Evolutionary conservation across 2,329 filamentous ascomycete species (phyloP), one percentile per base, ranked within the genome.

Genomic region (Ophioceras dolichostomum): DNA sequence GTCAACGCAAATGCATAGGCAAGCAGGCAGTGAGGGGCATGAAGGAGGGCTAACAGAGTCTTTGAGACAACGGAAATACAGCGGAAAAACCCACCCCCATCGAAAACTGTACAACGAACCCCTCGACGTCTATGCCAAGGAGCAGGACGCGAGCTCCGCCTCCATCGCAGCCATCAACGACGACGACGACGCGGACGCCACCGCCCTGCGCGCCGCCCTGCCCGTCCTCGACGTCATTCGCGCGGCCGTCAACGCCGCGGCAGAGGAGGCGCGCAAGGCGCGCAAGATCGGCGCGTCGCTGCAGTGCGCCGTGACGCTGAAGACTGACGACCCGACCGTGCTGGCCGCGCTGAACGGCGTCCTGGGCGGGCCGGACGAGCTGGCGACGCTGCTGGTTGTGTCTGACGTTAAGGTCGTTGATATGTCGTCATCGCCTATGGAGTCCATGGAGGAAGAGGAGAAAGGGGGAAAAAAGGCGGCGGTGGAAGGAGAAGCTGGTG

Each of bases 261-360:
- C 88, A 41, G 91, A 96, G 59, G 60, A 67, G 20, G 85, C 83
- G 1, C 73, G 88, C 14, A 60, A 58, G 2, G 70, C 73, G 40
- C 91, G 89, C 56, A 65, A 73, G 26, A 65, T 95, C 27, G 86
- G 86, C 2, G 87, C 82, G 12, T 86, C 83, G 3, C 69, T 96
- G 3, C 83, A 94, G 52, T 83, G 79, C 36, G 76, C 73, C 7
- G 79, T 95, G 2, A 51, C 72, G 6, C 52, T 88, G 12, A 47
- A 59, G 5, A 49, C 73, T 16, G 58, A 65, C 2, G 56, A 65
- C 32, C 48, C 49, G 3, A 40, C 49, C n/a, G 47, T 54, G 7
- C 43, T 52, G 4, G 44, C 47, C 2, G 45, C 60, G 10, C 51
- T 74, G 18, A 45, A 55, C 40, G 34, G 22, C 8, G 22, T 26